These are phyloP conservation scores for Globisporangium mamillatum DNA, from an alignment of 352 stramenopile species.

Conservation along the genomic window DNA sequence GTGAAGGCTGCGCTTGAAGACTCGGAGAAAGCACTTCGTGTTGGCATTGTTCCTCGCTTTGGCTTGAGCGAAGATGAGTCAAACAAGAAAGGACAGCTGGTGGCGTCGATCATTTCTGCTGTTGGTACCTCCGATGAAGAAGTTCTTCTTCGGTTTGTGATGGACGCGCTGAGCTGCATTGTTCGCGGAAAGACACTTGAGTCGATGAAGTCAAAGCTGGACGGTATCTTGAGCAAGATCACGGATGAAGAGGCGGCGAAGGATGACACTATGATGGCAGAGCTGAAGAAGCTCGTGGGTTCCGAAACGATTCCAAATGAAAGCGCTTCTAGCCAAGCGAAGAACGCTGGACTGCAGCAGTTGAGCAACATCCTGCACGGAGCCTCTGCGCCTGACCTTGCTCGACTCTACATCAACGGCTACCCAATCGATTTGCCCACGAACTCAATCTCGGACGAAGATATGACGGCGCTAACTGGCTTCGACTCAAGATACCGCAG, in stretches of 20 bases:
- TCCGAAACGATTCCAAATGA: background rate
- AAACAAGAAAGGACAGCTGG: slow-evolving; percentile 26
- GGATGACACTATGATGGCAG: slow-evolving; percentile 5
- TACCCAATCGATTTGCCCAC: slow-evolving; percentile 52
- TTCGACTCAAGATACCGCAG: slow-evolving; percentile 75
- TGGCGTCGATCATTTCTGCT: slow-evolving; percentile 41
- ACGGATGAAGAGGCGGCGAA: slow-evolving; percentile 14
- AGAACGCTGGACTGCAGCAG: slow-evolving; percentile 27
- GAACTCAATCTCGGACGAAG: slow-evolving; percentile 53
- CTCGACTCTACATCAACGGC: slow-evolving; percentile 72
- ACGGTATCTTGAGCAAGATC: slow-evolving; percentile 36
- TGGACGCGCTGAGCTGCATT: slow-evolving; percentile 55
- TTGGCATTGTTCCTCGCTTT: slow-evolving; percentile 54
- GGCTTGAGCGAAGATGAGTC: background rate
- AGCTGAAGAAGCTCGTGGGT: slow-evolving; percentile 26
- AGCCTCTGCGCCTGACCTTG: slow-evolving; percentile 28
- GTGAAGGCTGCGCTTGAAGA: slow-evolving; percentile 70
- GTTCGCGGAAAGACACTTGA: slow-evolving; percentile 53
- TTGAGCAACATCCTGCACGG: slow-evolving; percentile 46
- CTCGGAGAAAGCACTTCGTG: slow-evolving; percentile 54
- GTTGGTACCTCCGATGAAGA: slow-evolving; percentile 58
- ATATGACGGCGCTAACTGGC: slow-evolving; percentile 57
- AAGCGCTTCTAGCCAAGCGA: slow-evolving; percentile 19
- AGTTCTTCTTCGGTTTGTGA: slow-evolving; percentile 45
- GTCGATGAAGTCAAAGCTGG: slow-evolving; percentile 45